Percentiles rank a stretch among this genome's conserved stretches.
These are phyloP conservation scores for Solanum appendiculatum DNA, from an alignment of 257 asterid species.

Conservation along the genomic window DNA sequence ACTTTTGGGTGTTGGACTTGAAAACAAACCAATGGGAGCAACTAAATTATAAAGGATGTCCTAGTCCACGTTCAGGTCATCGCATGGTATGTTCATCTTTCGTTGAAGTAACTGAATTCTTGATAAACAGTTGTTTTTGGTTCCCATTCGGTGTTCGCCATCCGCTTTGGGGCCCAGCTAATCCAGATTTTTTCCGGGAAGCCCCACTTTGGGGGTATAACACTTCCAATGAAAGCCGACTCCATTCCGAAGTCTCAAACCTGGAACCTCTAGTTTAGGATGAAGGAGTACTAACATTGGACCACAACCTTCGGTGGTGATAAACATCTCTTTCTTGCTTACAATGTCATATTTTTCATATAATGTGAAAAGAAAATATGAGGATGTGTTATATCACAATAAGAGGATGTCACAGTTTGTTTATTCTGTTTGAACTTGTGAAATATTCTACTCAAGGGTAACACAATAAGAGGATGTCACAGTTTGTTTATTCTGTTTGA, in stretches of 20 bases:
- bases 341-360: neutral
- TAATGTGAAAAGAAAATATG: neutral
- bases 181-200: neutral
- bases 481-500: neutral
- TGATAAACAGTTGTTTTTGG: neutral
- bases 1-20: conserved; percentile 89
- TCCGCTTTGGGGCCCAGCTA: neutral
- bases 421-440: neutral
- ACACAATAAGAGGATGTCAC: neutral
- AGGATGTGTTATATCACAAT: neutral
- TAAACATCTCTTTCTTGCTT: neutral
- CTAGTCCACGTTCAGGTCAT: conserved; percentile 98
- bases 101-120: neutral
- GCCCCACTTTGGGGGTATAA: neutral
- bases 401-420: neutral
- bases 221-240: neutral
- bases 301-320: neutral
- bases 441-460: neutral
- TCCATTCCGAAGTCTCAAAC: neutral
- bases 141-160: neutral
- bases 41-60: conserved; percentile 93
- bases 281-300: neutral
- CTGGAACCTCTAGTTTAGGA: neutral
- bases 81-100: conserved; percentile 50
- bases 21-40: conserved; percentile 99